Conservation (phyloP, 1,284 basidiomycete genomes). For the Cutaneotrichosporon cutaneum region DNA sequence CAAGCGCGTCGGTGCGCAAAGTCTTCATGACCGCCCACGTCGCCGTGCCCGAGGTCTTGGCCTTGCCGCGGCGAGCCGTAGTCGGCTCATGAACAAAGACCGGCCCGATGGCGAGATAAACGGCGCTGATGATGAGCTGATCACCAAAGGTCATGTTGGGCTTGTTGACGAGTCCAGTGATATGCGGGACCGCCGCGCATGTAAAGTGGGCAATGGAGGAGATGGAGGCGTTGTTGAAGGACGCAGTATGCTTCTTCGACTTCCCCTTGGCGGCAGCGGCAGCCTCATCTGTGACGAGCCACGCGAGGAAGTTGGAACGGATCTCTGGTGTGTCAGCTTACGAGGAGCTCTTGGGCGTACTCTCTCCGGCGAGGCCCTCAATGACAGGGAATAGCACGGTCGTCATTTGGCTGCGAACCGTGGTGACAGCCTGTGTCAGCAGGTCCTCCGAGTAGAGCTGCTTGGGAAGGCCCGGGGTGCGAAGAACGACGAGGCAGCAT, state of each 20-base stretch:
- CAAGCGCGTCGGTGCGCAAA: conserved; percentile 74
- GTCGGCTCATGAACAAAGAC: conserved; percentile 77
- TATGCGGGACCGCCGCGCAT: conserved; percentile 52
- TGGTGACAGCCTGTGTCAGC: conserved; percentile 70
- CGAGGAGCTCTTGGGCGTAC: conserved; percentile 24
- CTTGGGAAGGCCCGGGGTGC: conserved; percentile 74
- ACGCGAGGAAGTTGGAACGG: conserved; percentile 58
- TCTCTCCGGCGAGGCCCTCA: conserved; percentile 62
- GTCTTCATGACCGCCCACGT: conserved; percentile 63
- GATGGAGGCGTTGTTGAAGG: conserved; percentile 56
- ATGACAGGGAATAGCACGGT: conserved; percentile 83
- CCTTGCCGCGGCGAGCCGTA: conserved; percentile 48
- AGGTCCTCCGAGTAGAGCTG: conserved; percentile 90
- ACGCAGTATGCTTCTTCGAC: conserved; percentile 18
- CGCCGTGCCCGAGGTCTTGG: conserved; percentile 59
- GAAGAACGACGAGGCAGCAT: conserved; percentile 72
- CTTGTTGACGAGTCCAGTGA: conserved; percentile 50
- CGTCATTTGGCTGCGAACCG: conserved; percentile 75
- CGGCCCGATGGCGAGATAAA: conserved; percentile 87
- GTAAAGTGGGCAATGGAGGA: conserved; percentile 66
- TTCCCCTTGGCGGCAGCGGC: conserved; percentile 39
- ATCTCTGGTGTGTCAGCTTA: conserved; percentile 29
- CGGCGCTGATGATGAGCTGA: conserved; percentile 79
- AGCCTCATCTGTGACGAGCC: conserved; percentile 58
- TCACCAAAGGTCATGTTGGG: conserved; percentile 73